Evolutionary conservation across 1,284 basidiomycete genomes (phyloP).

Genomic region (Sporisorium graminicola): DNA sequence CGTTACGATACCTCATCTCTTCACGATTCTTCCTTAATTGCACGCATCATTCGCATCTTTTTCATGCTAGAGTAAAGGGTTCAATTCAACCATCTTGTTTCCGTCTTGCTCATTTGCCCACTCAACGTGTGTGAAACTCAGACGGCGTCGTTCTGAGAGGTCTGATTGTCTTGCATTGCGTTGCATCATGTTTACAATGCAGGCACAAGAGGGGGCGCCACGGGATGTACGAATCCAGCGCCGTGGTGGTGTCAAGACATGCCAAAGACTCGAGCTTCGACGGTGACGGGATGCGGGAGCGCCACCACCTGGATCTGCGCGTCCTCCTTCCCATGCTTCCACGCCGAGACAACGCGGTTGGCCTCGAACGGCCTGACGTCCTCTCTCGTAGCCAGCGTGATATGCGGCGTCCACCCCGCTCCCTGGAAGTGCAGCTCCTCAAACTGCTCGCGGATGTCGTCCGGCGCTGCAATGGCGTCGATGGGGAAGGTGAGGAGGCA

Average conservation of each 20-base stretch:
- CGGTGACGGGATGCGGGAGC: background rate
- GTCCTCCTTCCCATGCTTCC: background rate
- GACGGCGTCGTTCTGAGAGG: background rate
- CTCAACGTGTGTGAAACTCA: background rate
- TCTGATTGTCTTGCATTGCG: background rate
- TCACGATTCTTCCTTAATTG: background rate
- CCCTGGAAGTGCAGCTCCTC: background rate
- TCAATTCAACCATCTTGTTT: background rate
- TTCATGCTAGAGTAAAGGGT: slow-evolving; percentile 5
- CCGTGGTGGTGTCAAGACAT: slow-evolving; percentile 22
- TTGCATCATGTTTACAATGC: too few species aligned
- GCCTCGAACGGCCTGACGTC: slow-evolving; percentile 80
- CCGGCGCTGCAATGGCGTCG: slow-evolving; percentile 1
- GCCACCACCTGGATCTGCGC: background rate
- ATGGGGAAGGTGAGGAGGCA: slow-evolving; percentile 21
- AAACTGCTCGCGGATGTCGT: background rate
- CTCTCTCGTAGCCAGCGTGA: slow-evolving; percentile 85
- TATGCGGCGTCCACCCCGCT: slow-evolving; percentile 75
- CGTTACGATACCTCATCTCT: background rate
- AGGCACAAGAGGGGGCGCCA: too few species aligned
- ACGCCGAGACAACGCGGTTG: slow-evolving; percentile 73
- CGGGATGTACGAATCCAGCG: too few species aligned
- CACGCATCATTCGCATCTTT: slow-evolving; percentile 4
- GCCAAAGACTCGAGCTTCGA: slow-evolving; percentile 22
- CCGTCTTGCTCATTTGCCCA: background rate